Base-by-base conservation (phyloP, 352 stramenopile species). In the Pythium catenulatum region DNA sequence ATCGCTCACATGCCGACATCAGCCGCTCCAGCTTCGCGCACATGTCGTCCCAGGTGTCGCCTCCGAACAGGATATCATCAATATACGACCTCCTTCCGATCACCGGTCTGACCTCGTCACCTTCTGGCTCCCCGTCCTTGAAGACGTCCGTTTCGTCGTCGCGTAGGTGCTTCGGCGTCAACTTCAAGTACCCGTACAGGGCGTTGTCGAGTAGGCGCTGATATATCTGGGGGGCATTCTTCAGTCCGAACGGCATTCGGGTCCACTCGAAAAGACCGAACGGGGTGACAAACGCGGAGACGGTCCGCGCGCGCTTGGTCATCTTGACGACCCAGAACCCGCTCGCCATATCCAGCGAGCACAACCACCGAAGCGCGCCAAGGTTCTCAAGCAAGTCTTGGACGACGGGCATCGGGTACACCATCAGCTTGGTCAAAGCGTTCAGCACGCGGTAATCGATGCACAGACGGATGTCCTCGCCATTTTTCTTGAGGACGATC, bases 401-500 rank as follows among this genome's bases (percentile, higher is more conserved):
- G 0, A 89, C 68, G 6, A 87, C 30, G 3, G 85, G 85, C 79
- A 89, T 89, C 21, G 85, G 79, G 37, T 87, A 89, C 0, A 89
- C 73, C 83, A 90, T 90, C 25, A 87, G 43, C 66, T 41, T 65
- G 1, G 85, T 88, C 4, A 90, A 61, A 1, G 17, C 19, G 50
- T 88, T 87, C 4, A 90, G 73, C 15, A 77, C n/a, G 21, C 84
- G 75, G 30, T 90, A 90, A 36, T 90, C 80, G 52, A 88, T 83
- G 25, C 83, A 92, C 19, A 93, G 73, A 0, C 87, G 36, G 32
- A 91, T 91, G 30, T 92, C 89, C 0, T 84, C 73, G 0, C 84
- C 84, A 46, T 92, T 93, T 58, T 93, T 92, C 82, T 93, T 92
- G 37, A 92, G 32, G 1, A 93, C 80, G 2, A 93, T 85, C 1